phyloP scores from a whole-genome alignment of 1,284 basidiomycete species.

The Trichosporon sp. region DNA sequence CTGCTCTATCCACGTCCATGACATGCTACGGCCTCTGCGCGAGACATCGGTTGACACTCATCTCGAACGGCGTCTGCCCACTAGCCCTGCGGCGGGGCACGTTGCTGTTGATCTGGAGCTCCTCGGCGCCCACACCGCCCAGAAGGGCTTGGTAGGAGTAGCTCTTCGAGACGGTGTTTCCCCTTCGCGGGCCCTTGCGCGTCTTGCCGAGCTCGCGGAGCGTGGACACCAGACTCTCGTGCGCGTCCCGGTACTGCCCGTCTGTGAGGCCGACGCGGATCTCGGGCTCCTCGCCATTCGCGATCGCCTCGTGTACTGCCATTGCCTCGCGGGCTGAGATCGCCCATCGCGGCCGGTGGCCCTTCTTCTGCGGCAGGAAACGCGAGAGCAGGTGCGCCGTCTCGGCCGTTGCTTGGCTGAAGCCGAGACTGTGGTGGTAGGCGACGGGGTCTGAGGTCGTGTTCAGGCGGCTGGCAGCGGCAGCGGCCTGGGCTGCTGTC shows the following conservation, averaged over 20 bases:
- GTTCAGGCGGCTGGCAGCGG: conserved; percentile 39
- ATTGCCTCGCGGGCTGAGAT: conserved; percentile 30
- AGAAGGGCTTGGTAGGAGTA: conserved; percentile 24
- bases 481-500: conserved; percentile 41
- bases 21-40: conserved; percentile 41
- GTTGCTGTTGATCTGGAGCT: conserved; percentile 2
- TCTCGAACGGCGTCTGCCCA: conserved; percentile 50
- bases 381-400: conserved; percentile 47
- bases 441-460: conserved; percentile 47
- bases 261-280: conserved; percentile 42
- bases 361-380: conserved; percentile 43
- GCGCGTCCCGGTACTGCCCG: conserved; percentile 50
- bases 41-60: conserved; percentile 46
- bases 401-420: conserved; percentile 42
- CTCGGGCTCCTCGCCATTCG: conserved; percentile 33
- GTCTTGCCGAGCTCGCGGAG: conserved; percentile 37
- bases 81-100: conserved; percentile 5
- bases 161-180: not conserved
- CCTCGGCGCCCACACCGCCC: conserved; percentile 20
- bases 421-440: conserved; percentile 49
- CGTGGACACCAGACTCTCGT: conserved; percentile 46
- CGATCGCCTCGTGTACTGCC: conserved; percentile 24
- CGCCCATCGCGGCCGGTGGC: conserved; percentile 38
- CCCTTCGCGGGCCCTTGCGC: conserved; percentile 1
- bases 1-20: not conserved